Evolutionary conservation across 1,284 basidiomycete species (phyloP).

Genomic region (Waitea zeae): DNA sequence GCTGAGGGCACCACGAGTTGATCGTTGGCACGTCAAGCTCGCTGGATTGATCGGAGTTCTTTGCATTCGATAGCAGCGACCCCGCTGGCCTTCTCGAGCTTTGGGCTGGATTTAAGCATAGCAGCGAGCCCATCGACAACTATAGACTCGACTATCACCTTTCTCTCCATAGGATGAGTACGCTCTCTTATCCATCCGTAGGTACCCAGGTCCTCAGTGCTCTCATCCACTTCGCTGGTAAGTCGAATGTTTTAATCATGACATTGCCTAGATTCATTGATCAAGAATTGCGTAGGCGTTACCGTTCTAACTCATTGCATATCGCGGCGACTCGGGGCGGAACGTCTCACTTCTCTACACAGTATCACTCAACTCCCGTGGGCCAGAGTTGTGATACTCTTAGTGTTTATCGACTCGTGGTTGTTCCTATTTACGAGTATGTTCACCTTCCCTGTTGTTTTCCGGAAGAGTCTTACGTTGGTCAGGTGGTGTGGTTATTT

Average conservation of each 20-base stretch:
- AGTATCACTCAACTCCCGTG: constrained; percentile 10
- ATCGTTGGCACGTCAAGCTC: too few species aligned
- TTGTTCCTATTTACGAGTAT: constrained; percentile 17
- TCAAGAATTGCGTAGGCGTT: constrained; percentile 10
- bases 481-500: constrained; percentile 17
- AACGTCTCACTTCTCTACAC: constrained; percentile 10
- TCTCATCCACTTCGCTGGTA: constrained; percentile 14
- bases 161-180: too few species aligned
- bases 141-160: too few species aligned
- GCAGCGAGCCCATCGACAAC: too few species aligned
- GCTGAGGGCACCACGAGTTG: too few species aligned
- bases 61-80: too few species aligned
- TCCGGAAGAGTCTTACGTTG: not conserved
- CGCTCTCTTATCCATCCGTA: too few species aligned
- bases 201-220: constrained; percentile 12
- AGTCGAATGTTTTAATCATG: constrained; percentile 3
- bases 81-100: too few species aligned
- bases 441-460: constrained; percentile 5
- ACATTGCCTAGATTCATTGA: not conserved
- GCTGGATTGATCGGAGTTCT: too few species aligned
- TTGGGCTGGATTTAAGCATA: too few species aligned
- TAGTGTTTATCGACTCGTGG: constrained; percentile 17
- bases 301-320: constrained; percentile 14
- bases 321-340: constrained; percentile 11
- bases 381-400: constrained; percentile 13